Evolutionary conservation across 2,329 filamentous ascomycete species (phyloP).

Genomic region (Arthrinium puccinioides): DNA sequence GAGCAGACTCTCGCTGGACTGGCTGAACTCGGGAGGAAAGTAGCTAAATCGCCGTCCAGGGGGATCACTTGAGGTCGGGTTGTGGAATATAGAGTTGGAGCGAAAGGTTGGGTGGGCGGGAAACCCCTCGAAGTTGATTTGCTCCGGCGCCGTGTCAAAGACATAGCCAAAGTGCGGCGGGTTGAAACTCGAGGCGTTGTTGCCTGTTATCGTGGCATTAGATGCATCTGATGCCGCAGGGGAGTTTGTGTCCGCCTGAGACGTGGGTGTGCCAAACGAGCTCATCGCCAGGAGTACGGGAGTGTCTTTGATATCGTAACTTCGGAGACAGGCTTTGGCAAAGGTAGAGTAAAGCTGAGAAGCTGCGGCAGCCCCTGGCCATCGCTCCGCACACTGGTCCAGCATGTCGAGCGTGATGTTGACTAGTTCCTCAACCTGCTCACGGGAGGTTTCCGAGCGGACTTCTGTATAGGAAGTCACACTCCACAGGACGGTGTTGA

Average conservation of each 20-base stretch:
- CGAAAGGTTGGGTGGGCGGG: slow-evolving; percentile 48
- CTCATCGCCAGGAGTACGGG: slow-evolving; percentile 24
- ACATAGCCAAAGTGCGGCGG: slow-evolving; percentile 52
- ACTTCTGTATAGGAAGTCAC: slow-evolving; percentile 75
- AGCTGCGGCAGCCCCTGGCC: slow-evolving; percentile 84
- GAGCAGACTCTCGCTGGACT: slow-evolving; percentile 24
- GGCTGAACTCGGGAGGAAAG: slow-evolving; percentile 50
- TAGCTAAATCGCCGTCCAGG: slow-evolving; percentile 55
- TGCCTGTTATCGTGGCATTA: slow-evolving; percentile 25
- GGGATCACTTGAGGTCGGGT: slow-evolving; percentile 45
- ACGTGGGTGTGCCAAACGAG: slow-evolving; percentile 35
- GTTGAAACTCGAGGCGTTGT: slow-evolving; percentile 30
- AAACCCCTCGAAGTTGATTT: slow-evolving; percentile 38
- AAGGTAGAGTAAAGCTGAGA: slow-evolving; percentile 82
- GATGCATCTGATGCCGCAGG: slow-evolving; percentile 35
- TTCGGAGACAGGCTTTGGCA: slow-evolving; percentile 77
- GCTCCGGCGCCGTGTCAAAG: slow-evolving; percentile 48
- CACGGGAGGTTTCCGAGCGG: slow-evolving; percentile 61
- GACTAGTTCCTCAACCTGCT: slow-evolving; percentile 71
- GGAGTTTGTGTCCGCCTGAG: slow-evolving; percentile 41
- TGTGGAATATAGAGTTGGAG: slow-evolving; percentile 60
- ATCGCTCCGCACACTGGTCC: slow-evolving; percentile 72
- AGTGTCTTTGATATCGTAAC: slow-evolving; percentile 60
- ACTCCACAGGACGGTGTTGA: slow-evolving; percentile 89
- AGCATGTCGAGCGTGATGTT: slow-evolving; percentile 72